Evolutionary conservation across 2,329 filamentous ascomycete genomes (phyloP).

Genomic region (Aspergillus flavus): DNA sequence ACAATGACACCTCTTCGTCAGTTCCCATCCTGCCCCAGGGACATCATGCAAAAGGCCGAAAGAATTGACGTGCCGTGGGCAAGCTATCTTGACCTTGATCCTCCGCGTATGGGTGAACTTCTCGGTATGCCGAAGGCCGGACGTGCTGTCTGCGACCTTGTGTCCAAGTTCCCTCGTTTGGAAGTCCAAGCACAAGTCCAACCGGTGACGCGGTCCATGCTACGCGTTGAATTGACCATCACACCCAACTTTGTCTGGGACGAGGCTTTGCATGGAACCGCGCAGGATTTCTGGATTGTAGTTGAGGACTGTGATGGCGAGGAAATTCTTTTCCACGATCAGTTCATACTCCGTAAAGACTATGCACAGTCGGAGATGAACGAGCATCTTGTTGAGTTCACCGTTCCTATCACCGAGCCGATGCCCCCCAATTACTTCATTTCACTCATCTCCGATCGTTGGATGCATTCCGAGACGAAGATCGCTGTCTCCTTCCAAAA

Average conservation of each 20-base stretch:
- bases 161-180: slow-evolving; percentile 89
- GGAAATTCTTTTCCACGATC: slow-evolving; percentile 91
- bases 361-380: slow-evolving; percentile 84
- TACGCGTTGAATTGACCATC: slow-evolving; percentile 86
- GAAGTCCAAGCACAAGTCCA: slow-evolving; percentile 93
- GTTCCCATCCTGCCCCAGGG: slow-evolving; percentile 77
- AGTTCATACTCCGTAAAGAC: slow-evolving; percentile 86
- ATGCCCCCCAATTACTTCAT: slow-evolving; percentile 99
- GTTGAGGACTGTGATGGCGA: slow-evolving; percentile 98
- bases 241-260: slow-evolving; percentile 97
- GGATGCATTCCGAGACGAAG: slow-evolving; percentile 98
- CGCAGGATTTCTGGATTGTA: slow-evolving; percentile 95
- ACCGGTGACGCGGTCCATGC: slow-evolving; percentile 90
- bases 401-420: slow-evolving; percentile 92
- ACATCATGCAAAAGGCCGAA: slow-evolving; percentile 90
- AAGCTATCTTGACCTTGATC: slow-evolving; percentile 94
- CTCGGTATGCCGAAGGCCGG: slow-evolving; percentile 88
- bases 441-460: slow-evolving; percentile 88
- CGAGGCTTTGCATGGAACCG: slow-evolving; percentile 79
- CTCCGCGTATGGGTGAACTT: slow-evolving; percentile 93
- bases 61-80: slow-evolving; percentile 91
- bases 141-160: slow-evolving; percentile 78
- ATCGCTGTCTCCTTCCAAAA: slow-evolving; percentile 94
- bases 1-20: slow-evolving; percentile 96
- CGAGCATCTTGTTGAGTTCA: slow-evolving; percentile 94